phyloP scores from a whole-genome alignment of 2,329 filamentous ascomycete genomes.

The Hypoxylon sp. region DNA sequence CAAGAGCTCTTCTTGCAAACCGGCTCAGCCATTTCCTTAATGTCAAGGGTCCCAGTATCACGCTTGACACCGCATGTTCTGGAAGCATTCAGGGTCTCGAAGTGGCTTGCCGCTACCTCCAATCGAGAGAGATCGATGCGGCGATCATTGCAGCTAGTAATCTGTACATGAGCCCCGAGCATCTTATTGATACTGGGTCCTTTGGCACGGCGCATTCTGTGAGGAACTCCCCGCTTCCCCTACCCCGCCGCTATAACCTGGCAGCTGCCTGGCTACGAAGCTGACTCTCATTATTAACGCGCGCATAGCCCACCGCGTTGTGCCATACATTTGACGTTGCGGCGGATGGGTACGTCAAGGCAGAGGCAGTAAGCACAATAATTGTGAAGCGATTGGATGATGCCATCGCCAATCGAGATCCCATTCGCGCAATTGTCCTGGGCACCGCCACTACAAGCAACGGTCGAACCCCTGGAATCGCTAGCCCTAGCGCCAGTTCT shows the following conservation, averaged over 20 bases:
- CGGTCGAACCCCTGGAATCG: conserved; percentile 52
- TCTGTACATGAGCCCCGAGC: conserved; percentile 46
- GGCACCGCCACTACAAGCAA: conserved; percentile 50
- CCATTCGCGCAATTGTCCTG: conserved; percentile 48
- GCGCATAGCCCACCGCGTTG: conserved; percentile 33
- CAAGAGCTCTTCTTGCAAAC: conserved; percentile 44
- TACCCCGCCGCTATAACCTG: too few species aligned
- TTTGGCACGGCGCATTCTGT: conserved; percentile 27
- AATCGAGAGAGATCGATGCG: conserved; percentile 34
- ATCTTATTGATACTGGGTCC: conserved; percentile 28
- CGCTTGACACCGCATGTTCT: conserved; percentile 41
- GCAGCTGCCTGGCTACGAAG: too few species aligned
- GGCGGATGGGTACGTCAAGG: conserved; percentile 57
- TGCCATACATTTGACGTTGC: conserved; percentile 49
- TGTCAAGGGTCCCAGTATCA: conserved; percentile 39
- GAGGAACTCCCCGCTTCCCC: too few species aligned
- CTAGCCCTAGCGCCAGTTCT: conserved; percentile 49
- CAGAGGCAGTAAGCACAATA: conserved; percentile 54
- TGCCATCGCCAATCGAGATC: conserved; percentile 54
- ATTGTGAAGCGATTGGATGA: conserved; percentile 54
- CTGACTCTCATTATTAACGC: too few species aligned
- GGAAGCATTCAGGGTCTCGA: conserved; percentile 41
- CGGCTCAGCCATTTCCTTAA: conserved; percentile 48
- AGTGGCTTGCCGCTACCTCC: conserved; percentile 43
- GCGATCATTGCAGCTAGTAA: conserved; percentile 46